Conservation (phyloP, 2,329 filamentous ascomycete species). For the Cladophialophora carrionii region DNA sequence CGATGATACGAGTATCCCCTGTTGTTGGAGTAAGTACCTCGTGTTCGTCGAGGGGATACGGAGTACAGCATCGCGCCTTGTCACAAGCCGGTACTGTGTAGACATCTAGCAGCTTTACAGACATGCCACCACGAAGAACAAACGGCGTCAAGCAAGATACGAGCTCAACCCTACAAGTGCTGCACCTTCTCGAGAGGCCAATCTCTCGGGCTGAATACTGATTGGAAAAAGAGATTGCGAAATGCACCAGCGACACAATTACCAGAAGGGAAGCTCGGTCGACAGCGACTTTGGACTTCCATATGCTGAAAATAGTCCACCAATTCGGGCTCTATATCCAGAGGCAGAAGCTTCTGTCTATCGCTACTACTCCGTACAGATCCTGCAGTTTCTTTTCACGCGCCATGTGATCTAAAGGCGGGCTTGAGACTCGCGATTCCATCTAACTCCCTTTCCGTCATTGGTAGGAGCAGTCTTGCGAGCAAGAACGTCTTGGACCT, state of each 20-base stretch:
- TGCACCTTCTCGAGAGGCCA: not conserved
- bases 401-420: not conserved
- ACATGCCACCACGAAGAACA: not conserved
- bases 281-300: not conserved
- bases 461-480: constrained; percentile 60
- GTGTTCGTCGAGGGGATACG: not conserved
- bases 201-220: not conserved
- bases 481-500: constrained; percentile 69
- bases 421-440: constrained; percentile 25
- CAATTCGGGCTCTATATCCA: not conserved
- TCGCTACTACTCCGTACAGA: not conserved
- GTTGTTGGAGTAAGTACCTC: not conserved
- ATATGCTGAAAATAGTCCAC: not conserved
- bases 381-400: not conserved
- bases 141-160: not conserved
- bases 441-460: constrained; percentile 45
- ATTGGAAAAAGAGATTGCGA: not conserved
- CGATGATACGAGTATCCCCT: not conserved
- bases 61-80: not conserved
- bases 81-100: not conserved
- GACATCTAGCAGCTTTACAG: not conserved
- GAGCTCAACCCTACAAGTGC: not conserved
- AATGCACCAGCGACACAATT: not conserved
- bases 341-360: not conserved
- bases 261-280: not conserved